Percentiles rank a stretch among this genome's conserved stretches.
These are phyloP conservation scores for Nemania sp. DNA, from an alignment of 2,329 filamentous ascomycete species.

Conservation along the genomic window DNA sequence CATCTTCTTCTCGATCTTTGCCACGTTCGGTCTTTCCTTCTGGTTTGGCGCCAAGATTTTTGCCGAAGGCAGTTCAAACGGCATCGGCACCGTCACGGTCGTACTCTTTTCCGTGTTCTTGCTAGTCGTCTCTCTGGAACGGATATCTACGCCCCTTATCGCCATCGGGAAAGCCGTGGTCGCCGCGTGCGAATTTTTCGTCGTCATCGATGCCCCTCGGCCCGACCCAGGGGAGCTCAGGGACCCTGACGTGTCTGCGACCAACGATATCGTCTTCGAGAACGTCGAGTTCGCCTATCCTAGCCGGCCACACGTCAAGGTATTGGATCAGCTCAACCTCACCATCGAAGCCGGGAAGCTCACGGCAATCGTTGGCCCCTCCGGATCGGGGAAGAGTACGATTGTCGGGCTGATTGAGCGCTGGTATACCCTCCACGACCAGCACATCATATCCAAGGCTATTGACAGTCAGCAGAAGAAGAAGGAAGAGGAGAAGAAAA, in stretches of 20 bases:
- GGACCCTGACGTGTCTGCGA: constrained; percentile 54
- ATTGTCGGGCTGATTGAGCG: constrained; percentile 72
- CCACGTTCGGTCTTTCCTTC: constrained; percentile 61
- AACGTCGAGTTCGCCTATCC: constrained; percentile 76
- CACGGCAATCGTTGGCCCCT: constrained; percentile 75
- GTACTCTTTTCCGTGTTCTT: constrained; percentile 64
- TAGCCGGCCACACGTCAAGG: constrained; percentile 64
- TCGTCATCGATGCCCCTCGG: constrained; percentile 56
- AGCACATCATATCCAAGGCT: constrained; percentile 56
- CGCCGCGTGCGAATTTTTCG: constrained; percentile 62
- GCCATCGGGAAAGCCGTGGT: constrained; percentile 62
- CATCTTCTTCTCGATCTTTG: constrained; percentile 59
- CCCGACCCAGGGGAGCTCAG: constrained; percentile 47
- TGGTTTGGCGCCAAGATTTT: constrained; percentile 64
- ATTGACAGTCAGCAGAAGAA: constrained; percentile 53
- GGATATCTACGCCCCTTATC: constrained; percentile 62
- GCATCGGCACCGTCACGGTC: constrained; percentile 59
- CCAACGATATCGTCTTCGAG: constrained; percentile 62
- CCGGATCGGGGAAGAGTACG: constrained; percentile 75
- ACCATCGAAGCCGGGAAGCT: constrained; percentile 66
- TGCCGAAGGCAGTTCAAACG: constrained; percentile 51
- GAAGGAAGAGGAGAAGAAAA: constrained; percentile 45
- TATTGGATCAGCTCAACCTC: constrained; percentile 64
- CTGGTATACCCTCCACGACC: constrained; percentile 68
- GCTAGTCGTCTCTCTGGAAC: constrained; percentile 60